Evolutionary conservation across 163 green algal genomes (phyloP), one percentile per base, ranked within the genome.

Genomic region (Scenedesmus sp.): DNA sequence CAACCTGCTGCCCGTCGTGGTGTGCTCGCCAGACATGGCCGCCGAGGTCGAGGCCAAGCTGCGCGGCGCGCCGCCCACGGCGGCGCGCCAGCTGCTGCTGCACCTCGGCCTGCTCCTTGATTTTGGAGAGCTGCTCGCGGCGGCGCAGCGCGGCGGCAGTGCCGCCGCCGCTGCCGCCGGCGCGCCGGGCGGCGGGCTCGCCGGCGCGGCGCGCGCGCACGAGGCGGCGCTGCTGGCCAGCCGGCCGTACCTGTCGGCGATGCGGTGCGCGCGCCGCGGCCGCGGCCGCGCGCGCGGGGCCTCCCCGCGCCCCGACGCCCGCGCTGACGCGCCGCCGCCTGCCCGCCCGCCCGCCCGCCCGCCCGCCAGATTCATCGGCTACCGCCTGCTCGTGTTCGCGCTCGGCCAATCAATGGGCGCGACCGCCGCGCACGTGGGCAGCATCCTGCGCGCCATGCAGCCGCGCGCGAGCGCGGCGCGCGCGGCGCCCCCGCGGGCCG

Each of bases 281-380:
- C n/a, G n/a, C n/a, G n/a, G n/a, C n/a, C n/a, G n/a, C n/a, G n/a
- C n/a, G n/a, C n/a, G n/a, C n/a, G n/a, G n/a, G n/a, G n/a, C n/a
- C n/a, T n/a, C n/a, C n/a, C n/a, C n/a, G n/a, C n/a, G n/a, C n/a
- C n/a, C n/a, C n/a, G n/a, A n/a, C n/a, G n/a, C n/a, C n/a, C n/a
- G n/a, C n/a, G n/a, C n/a, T n/a, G n/a, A n/a, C n/a, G n/a, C n/a
- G n/a, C n/a, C n/a, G n/a, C n/a, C n/a, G n/a, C n/a, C n/a, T n/a
- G n/a, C n/a, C n/a, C n/a, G n/a, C n/a, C n/a, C n/a, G n/a, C n/a
- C n/a, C n/a, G n/a, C n/a, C n/a, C n/a, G n/a, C n/a, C n/a, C n/a
- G n/a, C n/a, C n/a, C n/a, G n/a, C n/a, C 34, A 70, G 62, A 36
- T 54, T 10, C 62, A 56, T 70, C 7, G 62, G 62, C 62, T 70